A percentile compares a stretch with the other conserved stretches of the same genome.
phyloP scores from a whole-genome alignment of 2,329 filamentous ascomycete species.

The Endocalyx cinctus region DNA sequence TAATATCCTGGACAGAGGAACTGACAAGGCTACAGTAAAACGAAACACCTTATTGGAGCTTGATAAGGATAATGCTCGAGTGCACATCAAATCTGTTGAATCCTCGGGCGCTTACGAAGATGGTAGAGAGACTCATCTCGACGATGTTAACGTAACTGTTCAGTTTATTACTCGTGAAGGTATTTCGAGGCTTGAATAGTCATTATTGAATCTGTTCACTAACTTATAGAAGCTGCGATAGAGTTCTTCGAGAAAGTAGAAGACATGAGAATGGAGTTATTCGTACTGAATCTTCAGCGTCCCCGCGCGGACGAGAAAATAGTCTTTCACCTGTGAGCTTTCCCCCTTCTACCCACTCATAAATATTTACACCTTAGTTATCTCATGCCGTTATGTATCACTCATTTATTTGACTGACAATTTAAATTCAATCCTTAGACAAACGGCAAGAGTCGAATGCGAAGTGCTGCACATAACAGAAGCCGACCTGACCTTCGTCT shows the following conservation, averaged over 20 bases:
- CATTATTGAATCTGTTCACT: neutral
- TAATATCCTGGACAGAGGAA: neutral
- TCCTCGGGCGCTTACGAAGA: slow-evolving; percentile 5
- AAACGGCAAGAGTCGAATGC: slow-evolving; percentile 14
- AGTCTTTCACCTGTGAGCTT: slow-evolving; percentile 7
- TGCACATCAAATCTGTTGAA: slow-evolving; percentile 7
- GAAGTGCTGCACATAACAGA: slow-evolving; percentile 17
- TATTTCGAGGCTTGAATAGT: neutral
- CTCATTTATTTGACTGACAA: too few species aligned
- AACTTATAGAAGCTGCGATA: slow-evolving; percentile 6
- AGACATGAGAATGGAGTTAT: slow-evolving; percentile 13
- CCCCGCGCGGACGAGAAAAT: slow-evolving; percentile 10
- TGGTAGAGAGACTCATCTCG: slow-evolving; percentile 1
- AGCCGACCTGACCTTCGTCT: slow-evolving; percentile 16
- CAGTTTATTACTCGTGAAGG: slow-evolving; percentile 13
- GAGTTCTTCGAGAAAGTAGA: slow-evolving; percentile 11
- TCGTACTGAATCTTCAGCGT: slow-evolving; percentile 10
- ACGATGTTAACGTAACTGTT: slow-evolving; percentile 10
- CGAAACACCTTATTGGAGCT: slow-evolving; percentile 3
- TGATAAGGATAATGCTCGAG: slow-evolving; percentile 1
- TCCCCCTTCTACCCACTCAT: neutral
- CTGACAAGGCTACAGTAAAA: slow-evolving; percentile 3
- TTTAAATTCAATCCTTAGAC: too few species aligned
- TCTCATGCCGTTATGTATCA: too few species aligned
- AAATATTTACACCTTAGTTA: too few species aligned